Percentiles rank a stretch among this genome's conserved stretches.
These are phyloP conservation scores for Rhodotorula sp. DNA, from an alignment of 1,284 basidiomycete species.

Conservation along the genomic window DNA sequence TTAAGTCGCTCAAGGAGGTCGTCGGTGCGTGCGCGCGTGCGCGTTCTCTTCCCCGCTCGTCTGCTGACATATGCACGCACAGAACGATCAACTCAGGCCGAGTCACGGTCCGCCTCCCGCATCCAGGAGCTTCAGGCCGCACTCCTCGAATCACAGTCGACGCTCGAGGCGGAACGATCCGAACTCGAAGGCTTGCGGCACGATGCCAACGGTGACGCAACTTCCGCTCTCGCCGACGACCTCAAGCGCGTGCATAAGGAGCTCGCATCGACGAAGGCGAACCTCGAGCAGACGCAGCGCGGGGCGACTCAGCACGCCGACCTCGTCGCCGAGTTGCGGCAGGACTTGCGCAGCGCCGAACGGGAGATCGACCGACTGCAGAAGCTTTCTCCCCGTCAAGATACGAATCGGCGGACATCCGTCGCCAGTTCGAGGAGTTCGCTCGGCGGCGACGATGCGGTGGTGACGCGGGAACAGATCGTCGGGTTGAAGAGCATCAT, in stretches of 20 bases:
- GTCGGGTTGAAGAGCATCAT: conserved; percentile 58
- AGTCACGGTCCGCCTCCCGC: conserved; percentile 61
- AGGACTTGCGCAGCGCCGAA: conserved; percentile 47
- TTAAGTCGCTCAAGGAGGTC: conserved; percentile 62
- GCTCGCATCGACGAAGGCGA: conserved; percentile 55
- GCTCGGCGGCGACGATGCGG: conserved; percentile 38
- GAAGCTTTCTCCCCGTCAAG: neutral
- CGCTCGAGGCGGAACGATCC: conserved; percentile 83
- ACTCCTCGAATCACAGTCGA: conserved; percentile 77
- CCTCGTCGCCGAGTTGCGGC: conserved; percentile 52
- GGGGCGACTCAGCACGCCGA: conserved; percentile 43
- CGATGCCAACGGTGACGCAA: conserved; percentile 52
- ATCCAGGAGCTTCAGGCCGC: conserved; percentile 83
- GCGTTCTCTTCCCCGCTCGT: rapidly evolving
- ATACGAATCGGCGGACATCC: neutral
- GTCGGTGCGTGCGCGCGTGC: conserved; percentile 45
- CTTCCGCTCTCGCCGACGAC: conserved; percentile 27
- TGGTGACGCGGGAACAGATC: conserved; percentile 41
- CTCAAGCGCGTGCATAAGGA: conserved; percentile 52
- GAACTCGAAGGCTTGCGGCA: conserved; percentile 80
- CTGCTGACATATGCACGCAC: neutral
- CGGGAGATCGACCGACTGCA: conserved; percentile 33
- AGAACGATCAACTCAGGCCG: conserved; percentile 62
- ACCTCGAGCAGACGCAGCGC: conserved; percentile 45
- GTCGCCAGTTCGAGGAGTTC: conserved; percentile 11